These are phyloP conservation scores for Aulographum hederae DNA, from an alignment of 2,329 filamentous ascomycete genomes.

Conservation along the genomic window DNA sequence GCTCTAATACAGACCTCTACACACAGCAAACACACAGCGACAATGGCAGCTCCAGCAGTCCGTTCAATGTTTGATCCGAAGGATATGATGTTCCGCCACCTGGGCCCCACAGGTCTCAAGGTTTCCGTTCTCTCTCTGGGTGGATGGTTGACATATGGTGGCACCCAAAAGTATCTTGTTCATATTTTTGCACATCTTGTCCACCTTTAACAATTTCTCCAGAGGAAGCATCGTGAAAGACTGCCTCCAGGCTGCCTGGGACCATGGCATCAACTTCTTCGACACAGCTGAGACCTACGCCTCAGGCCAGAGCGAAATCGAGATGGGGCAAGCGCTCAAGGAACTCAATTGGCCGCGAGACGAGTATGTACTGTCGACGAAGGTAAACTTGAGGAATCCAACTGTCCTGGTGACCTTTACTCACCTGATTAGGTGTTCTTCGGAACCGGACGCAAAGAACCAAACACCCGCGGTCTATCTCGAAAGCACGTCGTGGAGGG, in stretches of 20 bases:
- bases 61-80: constrained; percentile 27
- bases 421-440: constrained; percentile 30
- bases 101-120: constrained; percentile 29
- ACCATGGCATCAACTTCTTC: constrained; percentile 31
- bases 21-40: no score
- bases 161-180: constrained; percentile 31
- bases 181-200: background rate
- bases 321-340: constrained; percentile 33
- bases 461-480: constrained; percentile 31
- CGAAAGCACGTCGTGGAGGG: constrained; percentile 38
- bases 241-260: constrained; percentile 29
- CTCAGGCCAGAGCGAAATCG: constrained; percentile 41
- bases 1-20: no score
- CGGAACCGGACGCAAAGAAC: constrained; percentile 39
- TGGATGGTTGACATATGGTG: constrained; percentile 28
- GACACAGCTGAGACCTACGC: constrained; percentile 35
- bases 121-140: constrained; percentile 32
- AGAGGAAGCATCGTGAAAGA: constrained; percentile 28
- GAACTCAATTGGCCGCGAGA: constrained; percentile 29
- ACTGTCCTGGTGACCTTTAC: background rate
- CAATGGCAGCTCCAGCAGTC: no score
- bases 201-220: background rate
- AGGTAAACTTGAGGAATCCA: constrained; percentile 4
- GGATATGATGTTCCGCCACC: constrained; percentile 27
- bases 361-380: constrained; percentile 18